A percentile compares a stretch with the other conserved stretches of the same genome.
These are phyloP conservation scores for Wickerhamiella spandovensis DNA, from an alignment of 805 yeast genomes.

Conservation along the genomic window DNA sequence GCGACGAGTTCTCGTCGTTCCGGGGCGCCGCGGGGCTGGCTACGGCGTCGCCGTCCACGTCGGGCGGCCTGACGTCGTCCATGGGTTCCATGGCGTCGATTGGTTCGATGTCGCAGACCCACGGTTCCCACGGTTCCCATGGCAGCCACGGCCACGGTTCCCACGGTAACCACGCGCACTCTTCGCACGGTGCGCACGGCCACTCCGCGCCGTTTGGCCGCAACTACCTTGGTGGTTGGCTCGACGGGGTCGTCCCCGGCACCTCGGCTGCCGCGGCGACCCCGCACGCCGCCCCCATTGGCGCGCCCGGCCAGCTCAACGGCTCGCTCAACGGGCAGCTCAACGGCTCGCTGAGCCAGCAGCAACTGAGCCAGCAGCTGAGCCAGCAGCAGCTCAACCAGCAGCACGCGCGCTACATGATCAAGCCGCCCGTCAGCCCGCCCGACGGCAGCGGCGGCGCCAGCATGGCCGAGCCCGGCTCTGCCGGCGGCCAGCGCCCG, in stretches of 20 bases:
- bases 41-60: background rate
- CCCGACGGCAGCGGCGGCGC: background rate
- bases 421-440: background rate
- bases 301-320: no score
- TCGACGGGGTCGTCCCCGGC: conserved; percentile 1
- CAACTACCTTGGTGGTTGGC: conserved; percentile 1
- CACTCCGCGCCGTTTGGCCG: background rate
- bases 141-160: conserved; percentile 4
- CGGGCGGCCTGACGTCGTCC: background rate
- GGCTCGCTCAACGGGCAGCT: no score
- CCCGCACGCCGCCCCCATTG: background rate
- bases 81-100: background rate
- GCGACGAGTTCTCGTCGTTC: background rate
- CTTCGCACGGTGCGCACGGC: background rate
- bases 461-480: background rate
- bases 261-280: background rate
- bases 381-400: no score
- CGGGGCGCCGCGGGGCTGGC: background rate
- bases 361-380: no score
- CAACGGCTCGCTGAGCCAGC: no score
- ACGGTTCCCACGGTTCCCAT: background rate
- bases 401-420: background rate
- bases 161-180: conserved; percentile 5
- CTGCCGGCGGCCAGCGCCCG: conserved; percentile 2
- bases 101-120: background rate